Evolutionary conservation across 768 basidiomycete genomes (phyloP).

Genomic region (Pulveroboletus ravenelii): DNA sequence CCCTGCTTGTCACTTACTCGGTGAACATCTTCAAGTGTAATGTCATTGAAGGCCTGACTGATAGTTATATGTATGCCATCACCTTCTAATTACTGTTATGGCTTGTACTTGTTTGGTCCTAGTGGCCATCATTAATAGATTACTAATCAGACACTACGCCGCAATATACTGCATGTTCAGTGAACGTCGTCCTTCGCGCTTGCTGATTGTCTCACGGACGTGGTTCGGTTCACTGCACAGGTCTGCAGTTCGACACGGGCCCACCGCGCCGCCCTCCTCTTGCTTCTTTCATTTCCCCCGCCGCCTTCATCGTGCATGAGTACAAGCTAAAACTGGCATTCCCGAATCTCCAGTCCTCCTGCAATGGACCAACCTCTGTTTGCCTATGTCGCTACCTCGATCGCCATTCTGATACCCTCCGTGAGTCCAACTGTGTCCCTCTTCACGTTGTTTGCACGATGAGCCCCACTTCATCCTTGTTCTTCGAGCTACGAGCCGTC

Average conservation of each 20-base stretch:
- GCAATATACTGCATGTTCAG: too few relatives aligned
- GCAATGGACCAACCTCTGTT: conserved; percentile 27
- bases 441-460: conserved; percentile 37
- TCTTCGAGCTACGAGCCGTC: conserved; percentile 75
- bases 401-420: conserved; percentile 21
- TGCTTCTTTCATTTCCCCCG: neutral
- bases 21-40: too few relatives aligned
- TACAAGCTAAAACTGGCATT: neutral
- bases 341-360: too few relatives aligned
- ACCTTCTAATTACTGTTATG: too few relatives aligned
- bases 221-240: neutral
- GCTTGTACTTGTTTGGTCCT: too few relatives aligned
- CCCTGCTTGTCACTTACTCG: too few relatives aligned
- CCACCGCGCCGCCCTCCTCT: too few relatives aligned
- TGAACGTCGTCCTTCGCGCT: too few relatives aligned
- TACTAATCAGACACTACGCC: too few relatives aligned
- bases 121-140: too few relatives aligned
- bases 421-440: conserved; percentile 22
- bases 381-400: conserved; percentile 17
- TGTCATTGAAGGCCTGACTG: too few relatives aligned
- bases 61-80: too few relatives aligned
- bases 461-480: conserved; percentile 84
- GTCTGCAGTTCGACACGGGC: neutral
- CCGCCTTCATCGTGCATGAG: conserved; percentile 3
- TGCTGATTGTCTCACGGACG: neutral